Conservation (phyloP, 768 basidiomycete genomes). For the Mycena galopus region DNA sequence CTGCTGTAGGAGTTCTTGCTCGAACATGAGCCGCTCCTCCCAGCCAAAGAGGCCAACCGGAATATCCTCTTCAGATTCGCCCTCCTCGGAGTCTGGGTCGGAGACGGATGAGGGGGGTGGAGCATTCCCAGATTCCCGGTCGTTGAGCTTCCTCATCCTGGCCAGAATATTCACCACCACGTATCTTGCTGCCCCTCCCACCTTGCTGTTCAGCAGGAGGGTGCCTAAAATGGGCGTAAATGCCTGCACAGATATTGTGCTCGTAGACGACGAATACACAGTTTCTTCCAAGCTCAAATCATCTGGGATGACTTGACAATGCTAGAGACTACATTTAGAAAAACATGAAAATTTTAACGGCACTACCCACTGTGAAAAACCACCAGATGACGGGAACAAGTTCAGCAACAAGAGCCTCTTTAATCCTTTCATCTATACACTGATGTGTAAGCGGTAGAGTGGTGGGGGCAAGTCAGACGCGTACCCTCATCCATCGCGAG, state of each 20-base stretch:
- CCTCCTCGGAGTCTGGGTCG: slow-evolving; percentile 45
- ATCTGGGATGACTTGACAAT: slow-evolving; percentile 76
- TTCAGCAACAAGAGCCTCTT: slow-evolving; percentile 87
- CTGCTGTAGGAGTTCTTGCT: slow-evolving; percentile 85
- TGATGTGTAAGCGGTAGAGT: slow-evolving; percentile 5
- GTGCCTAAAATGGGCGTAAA: slow-evolving; percentile 95
- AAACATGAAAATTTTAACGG: slow-evolving; percentile 13
- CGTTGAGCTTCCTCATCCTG: slow-evolving; percentile 75
- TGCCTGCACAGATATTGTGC: slow-evolving; percentile 80
- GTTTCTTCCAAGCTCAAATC: slow-evolving; percentile 50
- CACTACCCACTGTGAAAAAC: slow-evolving; percentile 76
- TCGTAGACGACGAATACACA: slow-evolving; percentile 49
- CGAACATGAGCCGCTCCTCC: slow-evolving; percentile 74
- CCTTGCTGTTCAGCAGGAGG: slow-evolving; percentile 81
- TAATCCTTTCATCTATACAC: slow-evolving; percentile 82
- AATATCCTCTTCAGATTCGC: slow-evolving; percentile 48
- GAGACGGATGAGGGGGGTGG: not conserved
- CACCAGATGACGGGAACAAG: slow-evolving; percentile 91
- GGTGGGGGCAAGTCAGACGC: slow-evolving; percentile 38
- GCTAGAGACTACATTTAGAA: slow-evolving; percentile 52
- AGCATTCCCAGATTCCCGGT: slow-evolving; percentile 46
- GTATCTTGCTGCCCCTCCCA: slow-evolving; percentile 79
- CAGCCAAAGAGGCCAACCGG: slow-evolving; percentile 62
- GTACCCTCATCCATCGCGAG: slow-evolving; percentile 90
- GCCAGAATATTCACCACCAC: slow-evolving; percentile 85